Conservation (phyloP, 2,329 filamentous ascomycete species). For the Aspergillus oerlinghausenensis region DNA sequence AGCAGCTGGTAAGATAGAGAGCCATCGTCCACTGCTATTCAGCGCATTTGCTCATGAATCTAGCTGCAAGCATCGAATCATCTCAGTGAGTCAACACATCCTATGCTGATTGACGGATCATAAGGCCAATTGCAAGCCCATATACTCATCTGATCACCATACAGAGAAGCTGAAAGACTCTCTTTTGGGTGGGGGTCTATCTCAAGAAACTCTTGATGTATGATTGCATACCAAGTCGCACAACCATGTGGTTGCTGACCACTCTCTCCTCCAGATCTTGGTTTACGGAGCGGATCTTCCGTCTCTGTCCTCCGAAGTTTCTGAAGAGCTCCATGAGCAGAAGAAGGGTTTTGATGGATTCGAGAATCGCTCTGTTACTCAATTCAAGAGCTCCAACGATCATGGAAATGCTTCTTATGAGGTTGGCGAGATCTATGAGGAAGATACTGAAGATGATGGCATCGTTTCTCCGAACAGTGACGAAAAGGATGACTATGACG, state of each 20-base stretch:
- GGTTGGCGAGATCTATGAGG: constrained; percentile 3
- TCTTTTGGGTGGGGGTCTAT: constrained; percentile 49
- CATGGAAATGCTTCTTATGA: neutral
- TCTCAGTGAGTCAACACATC: constrained; percentile 8
- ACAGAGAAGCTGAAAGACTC: constrained; percentile 46
- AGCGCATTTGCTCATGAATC: neutral
- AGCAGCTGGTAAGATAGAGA: constrained; percentile 47
- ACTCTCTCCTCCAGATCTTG: constrained; percentile 13
- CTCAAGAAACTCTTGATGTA: constrained; percentile 47
- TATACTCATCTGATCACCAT: constrained; percentile 1
- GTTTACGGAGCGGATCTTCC: constrained; percentile 10
- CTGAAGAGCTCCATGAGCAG: neutral
- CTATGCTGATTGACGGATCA: neutral
- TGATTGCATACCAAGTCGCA: constrained; percentile 9
- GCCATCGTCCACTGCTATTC: neutral
- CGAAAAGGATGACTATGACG: constrained; percentile 22
- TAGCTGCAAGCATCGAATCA: constrained; percentile 16
- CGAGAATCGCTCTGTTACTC: neutral
- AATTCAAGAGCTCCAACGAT: neutral
- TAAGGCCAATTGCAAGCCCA: neutral
- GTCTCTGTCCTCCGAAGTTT: neutral
- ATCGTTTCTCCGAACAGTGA: constrained; percentile 20
- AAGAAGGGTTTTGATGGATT: neutral
- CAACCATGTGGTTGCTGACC: constrained; percentile 11
- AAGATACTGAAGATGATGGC: constrained; percentile 21